Percentiles rank a stretch among this genome's conserved stretches.
phyloP scores from a whole-genome alignment of 2,329 filamentous ascomycete genomes.

The Nemania abortiva region DNA sequence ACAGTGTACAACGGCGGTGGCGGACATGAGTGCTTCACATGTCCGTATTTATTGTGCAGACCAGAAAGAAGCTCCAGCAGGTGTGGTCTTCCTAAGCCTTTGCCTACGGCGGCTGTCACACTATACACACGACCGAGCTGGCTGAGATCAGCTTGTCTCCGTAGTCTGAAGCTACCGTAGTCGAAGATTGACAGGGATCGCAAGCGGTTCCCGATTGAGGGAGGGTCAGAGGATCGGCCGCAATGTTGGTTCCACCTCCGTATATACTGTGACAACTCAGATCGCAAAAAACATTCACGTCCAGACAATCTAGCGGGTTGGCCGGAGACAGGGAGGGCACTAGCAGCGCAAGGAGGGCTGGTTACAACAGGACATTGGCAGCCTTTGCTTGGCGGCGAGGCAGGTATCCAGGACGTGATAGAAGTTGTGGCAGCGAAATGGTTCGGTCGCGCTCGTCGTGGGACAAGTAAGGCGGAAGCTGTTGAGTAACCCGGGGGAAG shows the following conservation, averaged over 20 bases:
- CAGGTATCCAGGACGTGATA: neutral
- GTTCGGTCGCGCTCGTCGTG: neutral
- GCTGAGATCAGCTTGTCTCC: neutral
- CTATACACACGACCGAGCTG: neutral
- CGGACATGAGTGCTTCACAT: conserved; percentile 65
- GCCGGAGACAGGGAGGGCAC: neutral
- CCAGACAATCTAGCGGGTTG: neutral
- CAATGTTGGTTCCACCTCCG: neutral
- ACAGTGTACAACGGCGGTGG: conserved; percentile 61
- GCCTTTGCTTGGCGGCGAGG: conserved; percentile 1
- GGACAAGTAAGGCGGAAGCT: neutral
- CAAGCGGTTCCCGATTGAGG: neutral
- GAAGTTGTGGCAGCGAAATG: neutral
- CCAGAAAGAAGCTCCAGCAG: conserved; percentile 2
- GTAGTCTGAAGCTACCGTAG: neutral
- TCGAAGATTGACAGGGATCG: neutral
- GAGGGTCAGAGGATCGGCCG: neutral
- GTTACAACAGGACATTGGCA: conserved; percentile 1
- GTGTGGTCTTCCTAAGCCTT: neutral
- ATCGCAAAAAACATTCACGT: neutral
- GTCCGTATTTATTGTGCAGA: conserved; percentile 27
- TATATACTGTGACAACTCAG: neutral
- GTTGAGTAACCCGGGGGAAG: neutral
- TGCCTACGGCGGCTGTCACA: conserved; percentile 5
- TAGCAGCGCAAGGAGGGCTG: neutral